Conservation (phyloP, 108 stramenopile species). For the Epithemia pelagica region DNA sequence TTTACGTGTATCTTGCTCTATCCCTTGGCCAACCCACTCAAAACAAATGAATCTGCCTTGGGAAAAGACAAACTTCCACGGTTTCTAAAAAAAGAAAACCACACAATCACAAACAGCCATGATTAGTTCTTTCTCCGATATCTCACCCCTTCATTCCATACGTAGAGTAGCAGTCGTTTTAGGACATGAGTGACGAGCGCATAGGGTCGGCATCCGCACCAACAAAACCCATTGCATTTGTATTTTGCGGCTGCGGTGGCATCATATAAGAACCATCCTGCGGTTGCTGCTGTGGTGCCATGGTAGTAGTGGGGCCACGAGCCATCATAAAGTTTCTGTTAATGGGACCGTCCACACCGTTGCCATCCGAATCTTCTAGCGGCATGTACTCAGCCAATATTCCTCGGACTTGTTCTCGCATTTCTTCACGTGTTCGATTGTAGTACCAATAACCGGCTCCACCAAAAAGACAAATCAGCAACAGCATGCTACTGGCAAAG, state of each 20-base stretch:
- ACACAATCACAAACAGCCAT: no score
- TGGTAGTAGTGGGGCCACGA: not conserved
- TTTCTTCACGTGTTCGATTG: constrained; percentile 27
- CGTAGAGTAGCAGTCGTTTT: no score
- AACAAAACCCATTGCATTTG: not conserved
- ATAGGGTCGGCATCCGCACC: not conserved
- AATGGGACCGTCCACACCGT: not conserved
- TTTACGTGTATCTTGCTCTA: no score
- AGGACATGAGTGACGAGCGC: not conserved
- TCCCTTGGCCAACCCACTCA: no score
- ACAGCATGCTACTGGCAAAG: constrained; percentile 18
- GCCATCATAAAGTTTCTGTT: not conserved
- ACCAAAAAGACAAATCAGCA: constrained; percentile 12
- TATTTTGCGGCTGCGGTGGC: not conserved
- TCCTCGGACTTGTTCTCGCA: constrained; percentile 81
- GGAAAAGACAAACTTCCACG: no score
- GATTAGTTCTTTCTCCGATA: no score
- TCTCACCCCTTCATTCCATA: no score
- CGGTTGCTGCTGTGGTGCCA: not conserved
- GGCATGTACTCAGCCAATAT: constrained; percentile 96
- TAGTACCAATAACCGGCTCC: constrained; percentile 61
- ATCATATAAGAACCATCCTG: not conserved
- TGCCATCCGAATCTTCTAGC: constrained; percentile 54
- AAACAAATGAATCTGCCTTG: no score
- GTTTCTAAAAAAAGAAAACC: no score